Evolutionary conservation across 768 basidiomycete genomes (phyloP), one percentile per base, ranked within the genome.

Genomic region (Mycena capillaripes): DNA sequence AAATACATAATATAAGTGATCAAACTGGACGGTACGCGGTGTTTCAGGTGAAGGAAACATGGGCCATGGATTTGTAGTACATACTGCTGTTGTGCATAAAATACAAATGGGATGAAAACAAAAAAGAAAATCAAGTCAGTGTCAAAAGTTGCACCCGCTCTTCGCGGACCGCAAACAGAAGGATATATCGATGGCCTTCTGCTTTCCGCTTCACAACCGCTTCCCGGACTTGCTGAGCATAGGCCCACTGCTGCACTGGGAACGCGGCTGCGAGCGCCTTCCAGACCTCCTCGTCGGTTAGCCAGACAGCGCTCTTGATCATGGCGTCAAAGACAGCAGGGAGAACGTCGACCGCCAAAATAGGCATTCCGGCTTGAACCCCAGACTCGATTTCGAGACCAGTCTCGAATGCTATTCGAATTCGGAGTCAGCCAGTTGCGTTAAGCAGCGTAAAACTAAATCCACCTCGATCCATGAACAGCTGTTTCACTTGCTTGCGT

Each of bases 211-310:
- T 92, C 27, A 83, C 80, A 4, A 89, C 87, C 2, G 92, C 87
- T 40, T 95, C 94, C 25, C 93, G 87, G 23, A 96, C 81, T 66
- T 92, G 91, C 27, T 86, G 79, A 1, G 91, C 93, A 77, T 95
- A 95, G 3, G 87, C 86, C 9, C 87, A 83, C 61, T 89, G 87
- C 53, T 89, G 85, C 30, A 86, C 81, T 0, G 91, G 89, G 79
- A 94, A 92, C 11, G 81, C 79, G 0, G 85, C 82, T 9, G 86
- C 78, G 44, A 95, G 85, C 2, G 83, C 70, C 80, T 90, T 92
- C 93, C 95, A 94, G 0, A 85, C 84, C 44, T 95, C 93, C 52
- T 96, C 95, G 70, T 94, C 93, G 6, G 86, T 86, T 29, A 95
- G 81, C 95, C 95, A 95, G 19, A 82, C 79, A 4, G 89, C 77